These are phyloP conservation scores for Cladosporium colombiae DNA, from an alignment of 2,329 filamentous ascomycete genomes.

Conservation along the genomic window DNA sequence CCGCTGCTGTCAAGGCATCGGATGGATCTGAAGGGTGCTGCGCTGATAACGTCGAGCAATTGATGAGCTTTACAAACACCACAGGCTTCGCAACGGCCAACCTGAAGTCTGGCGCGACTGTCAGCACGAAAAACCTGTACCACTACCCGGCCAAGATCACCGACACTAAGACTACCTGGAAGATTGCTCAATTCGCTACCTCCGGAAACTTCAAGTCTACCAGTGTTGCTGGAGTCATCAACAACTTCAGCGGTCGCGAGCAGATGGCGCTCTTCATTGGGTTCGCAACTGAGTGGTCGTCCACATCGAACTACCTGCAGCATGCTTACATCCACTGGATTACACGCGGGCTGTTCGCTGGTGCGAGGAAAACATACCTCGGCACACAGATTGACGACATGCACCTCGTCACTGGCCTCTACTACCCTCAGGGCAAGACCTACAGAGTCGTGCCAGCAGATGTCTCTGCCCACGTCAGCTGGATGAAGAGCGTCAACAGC, in stretches of 20 bases:
- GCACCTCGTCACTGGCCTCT: slow-evolving; percentile 52
- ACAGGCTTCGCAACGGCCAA: slow-evolving; percentile 57
- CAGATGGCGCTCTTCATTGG: slow-evolving; percentile 64
- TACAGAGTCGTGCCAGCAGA: slow-evolving; percentile 55
- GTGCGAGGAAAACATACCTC: slow-evolving; percentile 57
- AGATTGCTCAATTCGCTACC: slow-evolving; percentile 56
- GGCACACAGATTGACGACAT: slow-evolving; percentile 64
- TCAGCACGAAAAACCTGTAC: slow-evolving; percentile 55
- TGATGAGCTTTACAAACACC: slow-evolving; percentile 56
- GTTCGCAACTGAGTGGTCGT: slow-evolving; percentile 55
- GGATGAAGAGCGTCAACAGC: slow-evolving; percentile 45
- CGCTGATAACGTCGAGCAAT: slow-evolving; percentile 50
- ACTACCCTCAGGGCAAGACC: slow-evolving; percentile 46
- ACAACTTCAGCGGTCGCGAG: slow-evolving; percentile 56
- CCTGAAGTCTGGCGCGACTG: slow-evolving; percentile 51
- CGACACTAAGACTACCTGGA: slow-evolving; percentile 54
- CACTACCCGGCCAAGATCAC: slow-evolving; percentile 61
- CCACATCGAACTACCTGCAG: slow-evolving; percentile 59
- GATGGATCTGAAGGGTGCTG: slow-evolving; percentile 50
- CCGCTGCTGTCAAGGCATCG: slow-evolving; percentile 27
- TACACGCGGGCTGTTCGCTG: slow-evolving; percentile 59
- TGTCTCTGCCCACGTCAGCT: slow-evolving; percentile 49
- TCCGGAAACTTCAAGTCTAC: slow-evolving; percentile 42
- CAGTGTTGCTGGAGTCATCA: slow-evolving; percentile 60
- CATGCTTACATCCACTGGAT: slow-evolving; percentile 65